Conservation (phyloP, 257 asterid genomes). For the Ilex aquifolium region DNA sequence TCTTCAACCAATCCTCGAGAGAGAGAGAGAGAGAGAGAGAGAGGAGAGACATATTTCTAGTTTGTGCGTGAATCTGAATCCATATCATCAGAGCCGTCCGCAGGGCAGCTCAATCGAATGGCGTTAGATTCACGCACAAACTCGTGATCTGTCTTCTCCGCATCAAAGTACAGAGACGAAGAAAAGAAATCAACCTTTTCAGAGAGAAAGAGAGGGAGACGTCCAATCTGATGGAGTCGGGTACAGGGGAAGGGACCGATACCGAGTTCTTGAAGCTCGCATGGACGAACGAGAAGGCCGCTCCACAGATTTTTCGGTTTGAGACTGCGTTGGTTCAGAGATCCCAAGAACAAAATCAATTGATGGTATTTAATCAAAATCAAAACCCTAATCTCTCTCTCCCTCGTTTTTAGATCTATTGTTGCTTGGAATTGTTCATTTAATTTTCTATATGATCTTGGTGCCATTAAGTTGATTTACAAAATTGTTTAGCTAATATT, state of each 20-base stretch:
- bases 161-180: too few species aligned
- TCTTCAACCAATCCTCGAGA: too few species aligned
- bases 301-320: slow-evolving; percentile 73
- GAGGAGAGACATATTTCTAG: neutral
- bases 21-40: neutral
- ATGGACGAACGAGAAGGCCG: slow-evolving; percentile 93
- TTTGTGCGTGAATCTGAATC: neutral
- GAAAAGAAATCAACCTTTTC: too few species aligned
- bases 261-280: slow-evolving; percentile 70
- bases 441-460: too few species aligned
- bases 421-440: too few species aligned
- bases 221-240: slow-evolving; percentile 15
- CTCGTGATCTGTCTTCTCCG: neutral
- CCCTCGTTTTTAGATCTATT: neutral
- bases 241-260: slow-evolving; percentile 31
- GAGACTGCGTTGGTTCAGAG: slow-evolving; percentile 53
- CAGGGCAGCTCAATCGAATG: neutral
- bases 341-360: slow-evolving; percentile 56
- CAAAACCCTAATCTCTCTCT: neutral
- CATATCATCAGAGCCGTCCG: neutral
- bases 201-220: too few species aligned
- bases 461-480: too few species aligned
- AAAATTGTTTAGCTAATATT: too few species aligned
- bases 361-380: slow-evolving; percentile 37
- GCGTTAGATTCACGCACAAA: slow-evolving; percentile 1